Conservation (phyloP, 495 filamentous ascomycete genomes). For the Chaetomium cochliodes region DNA sequence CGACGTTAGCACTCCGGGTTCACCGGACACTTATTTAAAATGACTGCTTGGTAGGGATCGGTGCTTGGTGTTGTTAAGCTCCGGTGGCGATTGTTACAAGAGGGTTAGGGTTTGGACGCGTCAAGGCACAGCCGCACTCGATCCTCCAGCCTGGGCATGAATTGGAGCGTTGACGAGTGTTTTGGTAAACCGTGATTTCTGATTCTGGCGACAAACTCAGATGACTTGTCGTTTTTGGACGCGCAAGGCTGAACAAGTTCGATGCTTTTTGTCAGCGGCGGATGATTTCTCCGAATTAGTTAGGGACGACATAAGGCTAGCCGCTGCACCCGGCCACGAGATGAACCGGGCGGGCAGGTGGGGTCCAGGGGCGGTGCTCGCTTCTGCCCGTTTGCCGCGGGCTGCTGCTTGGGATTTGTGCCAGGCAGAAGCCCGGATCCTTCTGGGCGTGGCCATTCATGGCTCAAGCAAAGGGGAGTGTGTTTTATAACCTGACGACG, state of each 20-base stretch:
- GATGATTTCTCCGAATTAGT: neutral
- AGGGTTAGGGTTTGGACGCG: neutral
- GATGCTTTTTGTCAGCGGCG: neutral
- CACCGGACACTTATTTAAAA: too few relatives aligned
- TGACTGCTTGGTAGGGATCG: too few relatives aligned
- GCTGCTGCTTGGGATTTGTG: constrained; percentile 8
- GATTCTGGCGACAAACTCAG: neutral
- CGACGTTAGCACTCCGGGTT: too few relatives aligned
- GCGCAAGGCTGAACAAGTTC: neutral
- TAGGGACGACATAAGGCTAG: neutral
- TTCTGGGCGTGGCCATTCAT: neutral
- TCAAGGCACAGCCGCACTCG: neutral
- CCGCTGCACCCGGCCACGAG: neutral
- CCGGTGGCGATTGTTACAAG: too few relatives aligned
- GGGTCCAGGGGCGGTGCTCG: neutral
- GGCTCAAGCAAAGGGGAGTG: neutral
- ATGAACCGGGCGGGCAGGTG: neutral
- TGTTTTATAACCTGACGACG: neutral
- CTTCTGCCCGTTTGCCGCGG: neutral
- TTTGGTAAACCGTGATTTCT: too few relatives aligned
- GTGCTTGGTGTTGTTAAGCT: too few relatives aligned
- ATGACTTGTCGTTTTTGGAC: neutral
- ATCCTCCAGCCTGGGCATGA: too few relatives aligned
- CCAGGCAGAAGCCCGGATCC: constrained; percentile 8
- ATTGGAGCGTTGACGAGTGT: too few relatives aligned